Percentiles rank a stretch among this genome's conserved stretches.
Conservation (phyloP, 106 monocot genomes). For the Dendrobium huoshanense region DNA sequence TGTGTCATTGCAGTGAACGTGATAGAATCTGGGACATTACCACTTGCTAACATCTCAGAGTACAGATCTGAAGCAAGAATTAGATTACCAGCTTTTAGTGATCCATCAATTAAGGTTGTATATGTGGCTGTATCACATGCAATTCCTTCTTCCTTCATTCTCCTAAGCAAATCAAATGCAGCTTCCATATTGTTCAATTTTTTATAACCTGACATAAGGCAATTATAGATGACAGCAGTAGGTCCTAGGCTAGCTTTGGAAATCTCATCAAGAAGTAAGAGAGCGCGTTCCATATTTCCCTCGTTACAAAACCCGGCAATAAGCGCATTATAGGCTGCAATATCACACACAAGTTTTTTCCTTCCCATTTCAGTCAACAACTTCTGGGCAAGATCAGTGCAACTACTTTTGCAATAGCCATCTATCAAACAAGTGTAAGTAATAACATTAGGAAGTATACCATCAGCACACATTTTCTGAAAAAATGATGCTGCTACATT, state of each 20-base stretch:
- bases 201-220: conserved; percentile 60
- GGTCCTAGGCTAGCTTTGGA: conserved; percentile 35
- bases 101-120: conserved; percentile 72
- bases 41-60: conserved; percentile 46
- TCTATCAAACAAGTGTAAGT: conserved; percentile 64
- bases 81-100: conserved; percentile 43
- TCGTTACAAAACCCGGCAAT: conserved; percentile 50
- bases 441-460: conserved; percentile 42
- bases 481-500: conserved; percentile 29
- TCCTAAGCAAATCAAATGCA: conserved; percentile 34
- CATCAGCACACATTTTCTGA: conserved; percentile 41
- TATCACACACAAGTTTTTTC: conserved; percentile 35
- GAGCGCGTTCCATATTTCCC: conserved; percentile 52
- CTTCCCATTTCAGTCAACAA: conserved; percentile 42
- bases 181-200: conserved; percentile 42
- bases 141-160: conserved; percentile 46
- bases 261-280: conserved; percentile 39
- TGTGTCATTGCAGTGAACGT: conserved; percentile 43
- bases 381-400: conserved; percentile 54
- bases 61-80: conserved; percentile 41
- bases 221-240: conserved; percentile 42
- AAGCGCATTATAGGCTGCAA: conserved; percentile 35
- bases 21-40: conserved; percentile 45
- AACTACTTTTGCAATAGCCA: conserved; percentile 49
- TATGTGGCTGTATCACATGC: conserved; percentile 52